Conservation (phyloP, 2,329 filamentous ascomycete genomes). For the Hypoxylon sp. region DNA sequence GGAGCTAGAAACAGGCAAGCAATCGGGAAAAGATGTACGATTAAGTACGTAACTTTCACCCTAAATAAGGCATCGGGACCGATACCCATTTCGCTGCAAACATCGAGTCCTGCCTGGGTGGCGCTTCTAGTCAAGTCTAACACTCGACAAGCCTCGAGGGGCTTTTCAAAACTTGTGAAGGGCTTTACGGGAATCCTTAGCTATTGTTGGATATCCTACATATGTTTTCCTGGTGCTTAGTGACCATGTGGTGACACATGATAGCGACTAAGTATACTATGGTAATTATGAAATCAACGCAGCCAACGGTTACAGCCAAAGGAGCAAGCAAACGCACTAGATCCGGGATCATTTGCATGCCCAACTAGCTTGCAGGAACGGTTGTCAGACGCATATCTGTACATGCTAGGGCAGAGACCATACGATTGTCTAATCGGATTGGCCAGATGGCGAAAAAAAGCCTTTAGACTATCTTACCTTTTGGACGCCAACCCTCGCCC, state of each 20-base stretch:
- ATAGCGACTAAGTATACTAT: conserved; percentile 31
- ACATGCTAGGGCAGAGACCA: conserved; percentile 34
- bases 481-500: conserved; percentile 30
- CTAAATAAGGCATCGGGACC: conserved; percentile 32
- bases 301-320: conserved; percentile 43
- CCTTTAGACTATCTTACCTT: conserved; percentile 29
- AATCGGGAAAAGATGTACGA: conserved; percentile 41
- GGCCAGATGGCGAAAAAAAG: conserved; percentile 18
- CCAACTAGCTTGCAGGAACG: conserved; percentile 35
- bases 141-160: conserved; percentile 24
- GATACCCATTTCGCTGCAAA: conserved; percentile 29
- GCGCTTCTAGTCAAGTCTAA: conserved; percentile 29
- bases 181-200: conserved; percentile 26
- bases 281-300: conserved; percentile 39
- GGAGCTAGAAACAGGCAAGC: conserved; percentile 36
- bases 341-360: conserved; percentile 35
- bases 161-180: conserved; percentile 32
- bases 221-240: conserved; percentile 26
- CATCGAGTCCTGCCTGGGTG: conserved; percentile 35
- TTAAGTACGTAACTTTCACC: conserved; percentile 41
- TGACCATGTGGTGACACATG: conserved; percentile 41
- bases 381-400: conserved; percentile 41
- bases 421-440: conserved; percentile 39
- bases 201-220: conserved; percentile 38
- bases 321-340: conserved; percentile 40